Evolutionary conservation across 345 rosid species (phyloP).

Genomic region (Corymbia maculata): DNA sequence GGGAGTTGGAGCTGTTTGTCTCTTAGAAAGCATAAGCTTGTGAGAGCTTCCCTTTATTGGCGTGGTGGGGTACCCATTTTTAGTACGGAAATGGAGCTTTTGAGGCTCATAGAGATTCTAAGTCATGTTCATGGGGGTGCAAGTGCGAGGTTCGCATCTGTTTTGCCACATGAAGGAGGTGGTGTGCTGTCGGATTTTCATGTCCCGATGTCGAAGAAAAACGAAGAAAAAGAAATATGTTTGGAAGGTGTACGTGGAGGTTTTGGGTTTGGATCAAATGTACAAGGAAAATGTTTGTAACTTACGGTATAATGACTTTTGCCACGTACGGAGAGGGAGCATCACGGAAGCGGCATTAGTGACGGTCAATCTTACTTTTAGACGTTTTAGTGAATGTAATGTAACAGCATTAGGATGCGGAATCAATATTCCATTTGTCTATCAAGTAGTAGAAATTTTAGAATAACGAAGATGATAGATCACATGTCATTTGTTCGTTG

Average conservation of each 20-base stretch:
- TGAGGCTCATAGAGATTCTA: neutral
- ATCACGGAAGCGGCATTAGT: neutral
- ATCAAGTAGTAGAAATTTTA: neutral
- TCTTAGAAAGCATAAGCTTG: neutral
- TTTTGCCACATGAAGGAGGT: neutral
- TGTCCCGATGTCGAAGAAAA: neutral
- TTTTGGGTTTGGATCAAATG: neutral
- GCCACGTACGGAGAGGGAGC: neutral
- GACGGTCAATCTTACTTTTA: neutral
- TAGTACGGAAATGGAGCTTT: neutral
- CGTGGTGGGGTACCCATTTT: neutral
- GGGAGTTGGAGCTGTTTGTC: neutral
- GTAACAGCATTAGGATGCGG: neutral
- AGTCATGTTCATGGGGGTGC: neutral
- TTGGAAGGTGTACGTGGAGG: neutral
- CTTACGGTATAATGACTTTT: neutral
- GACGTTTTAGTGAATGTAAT: neutral
- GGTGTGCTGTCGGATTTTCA: neutral
- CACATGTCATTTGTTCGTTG: neutral
- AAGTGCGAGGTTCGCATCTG: neutral
- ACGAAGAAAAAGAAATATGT: neutral
- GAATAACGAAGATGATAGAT: neutral
- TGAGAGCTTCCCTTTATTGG: neutral
- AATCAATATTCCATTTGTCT: rapidly evolving
- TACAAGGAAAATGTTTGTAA: neutral